Percentiles rank a stretch among this genome's conserved stretches.
Evolutionary conservation across 345 rosid genomes (phyloP).

Genomic region (Boechera divaricarpa): DNA sequence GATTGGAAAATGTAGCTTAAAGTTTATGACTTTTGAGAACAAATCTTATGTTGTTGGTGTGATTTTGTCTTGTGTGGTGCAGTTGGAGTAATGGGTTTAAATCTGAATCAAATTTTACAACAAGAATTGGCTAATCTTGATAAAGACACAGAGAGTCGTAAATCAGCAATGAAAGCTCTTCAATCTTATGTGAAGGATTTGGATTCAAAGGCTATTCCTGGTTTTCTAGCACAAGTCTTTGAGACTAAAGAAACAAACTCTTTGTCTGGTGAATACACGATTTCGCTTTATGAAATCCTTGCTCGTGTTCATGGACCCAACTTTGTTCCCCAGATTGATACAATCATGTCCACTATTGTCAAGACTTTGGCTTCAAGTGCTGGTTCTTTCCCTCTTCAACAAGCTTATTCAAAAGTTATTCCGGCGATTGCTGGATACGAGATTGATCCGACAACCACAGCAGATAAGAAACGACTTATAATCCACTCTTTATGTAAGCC

Average conservation of each 20-base stretch:
- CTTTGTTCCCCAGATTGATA: constrained; percentile 88
- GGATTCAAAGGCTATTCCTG: constrained; percentile 88
- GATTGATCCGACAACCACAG: constrained; percentile 72
- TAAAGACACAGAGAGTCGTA: constrained; percentile 87
- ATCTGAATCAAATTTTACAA: constrained; percentile 46
- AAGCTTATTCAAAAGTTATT: constrained; percentile 94
- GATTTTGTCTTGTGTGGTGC: background rate
- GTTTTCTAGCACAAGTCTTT: constrained; percentile 88
- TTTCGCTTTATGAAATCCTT: constrained; percentile 91
- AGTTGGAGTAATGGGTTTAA: constrained; percentile 19
- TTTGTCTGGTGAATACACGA: constrained; percentile 88
- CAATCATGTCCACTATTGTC: constrained; percentile 81
- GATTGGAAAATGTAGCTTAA: constrained; percentile 1
- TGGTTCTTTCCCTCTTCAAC: constrained; percentile 93
- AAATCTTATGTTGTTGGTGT: background rate
- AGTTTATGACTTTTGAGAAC: background rate
- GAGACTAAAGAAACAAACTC: constrained; percentile 90
- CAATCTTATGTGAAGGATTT: constrained; percentile 83
- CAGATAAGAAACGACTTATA: constrained; percentile 71
- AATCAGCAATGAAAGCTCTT: constrained; percentile 90
- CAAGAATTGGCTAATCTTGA: constrained; percentile 91
- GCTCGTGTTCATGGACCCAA: constrained; percentile 94
- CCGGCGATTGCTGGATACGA: constrained; percentile 92
- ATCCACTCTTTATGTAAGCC: constrained; percentile 89
- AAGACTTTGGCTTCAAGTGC: constrained; percentile 90